These are phyloP conservation scores for Raddia distichophylla DNA, from an alignment of 176 grass and related monocot genomes.

Conservation along the genomic window DNA sequence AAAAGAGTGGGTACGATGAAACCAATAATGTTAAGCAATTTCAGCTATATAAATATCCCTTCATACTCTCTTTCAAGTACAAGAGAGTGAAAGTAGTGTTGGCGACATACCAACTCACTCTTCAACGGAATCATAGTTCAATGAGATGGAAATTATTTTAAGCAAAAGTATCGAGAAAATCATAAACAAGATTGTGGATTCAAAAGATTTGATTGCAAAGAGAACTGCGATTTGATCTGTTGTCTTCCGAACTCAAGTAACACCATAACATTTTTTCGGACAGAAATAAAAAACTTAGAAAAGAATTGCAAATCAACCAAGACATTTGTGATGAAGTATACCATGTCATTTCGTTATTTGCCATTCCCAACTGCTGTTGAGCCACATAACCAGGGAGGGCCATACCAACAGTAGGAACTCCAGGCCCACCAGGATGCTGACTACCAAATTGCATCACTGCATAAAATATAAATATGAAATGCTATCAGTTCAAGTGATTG, in stretches of 20 bases:
- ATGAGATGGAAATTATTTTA: not conserved
- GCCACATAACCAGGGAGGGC: conserved; percentile 93
- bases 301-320: conserved; percentile 18
- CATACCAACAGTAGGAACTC: conserved; percentile 88
- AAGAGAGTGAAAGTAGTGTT: conserved; percentile 2
- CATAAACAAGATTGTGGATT: conserved; percentile 11
- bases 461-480: conserved; percentile 30
- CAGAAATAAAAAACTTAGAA: not conserved
- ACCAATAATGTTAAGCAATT: conserved; percentile 9
- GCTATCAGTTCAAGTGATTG: not conserved
- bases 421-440: conserved; percentile 74
- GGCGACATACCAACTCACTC: conserved; percentile 4
- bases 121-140: not conserved
- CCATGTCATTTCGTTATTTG: conserved; percentile 93
- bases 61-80: conserved; percentile 14
- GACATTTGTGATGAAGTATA: conserved; percentile 46
- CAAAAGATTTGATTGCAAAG: not conserved
- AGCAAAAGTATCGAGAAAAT: not conserved
- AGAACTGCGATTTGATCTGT: not conserved
- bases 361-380: conserved; percentile 87
- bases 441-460: conserved; percentile 92
- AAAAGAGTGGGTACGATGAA: not conserved
- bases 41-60: conserved; percentile 6
- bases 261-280: not conserved
- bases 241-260: not conserved